Evolutionary conservation across 495 filamentous ascomycete species (phyloP).

Genomic region (Hypoxylon lienhwacheense): DNA sequence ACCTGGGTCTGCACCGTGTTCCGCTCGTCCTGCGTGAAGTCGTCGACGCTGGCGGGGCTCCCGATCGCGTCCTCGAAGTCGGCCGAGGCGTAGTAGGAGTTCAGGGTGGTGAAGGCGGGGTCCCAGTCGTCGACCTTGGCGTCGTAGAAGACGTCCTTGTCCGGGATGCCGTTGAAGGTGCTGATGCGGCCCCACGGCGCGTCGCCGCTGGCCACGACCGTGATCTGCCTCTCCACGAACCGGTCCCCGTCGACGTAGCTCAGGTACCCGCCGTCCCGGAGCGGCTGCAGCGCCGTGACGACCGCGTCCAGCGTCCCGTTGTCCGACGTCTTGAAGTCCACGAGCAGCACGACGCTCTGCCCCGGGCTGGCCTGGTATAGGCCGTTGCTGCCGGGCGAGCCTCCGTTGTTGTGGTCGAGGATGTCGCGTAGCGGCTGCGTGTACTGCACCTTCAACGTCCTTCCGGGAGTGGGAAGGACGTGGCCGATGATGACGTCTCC

Average conservation of each 20-base stretch:
- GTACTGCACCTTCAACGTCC: constrained; percentile 36
- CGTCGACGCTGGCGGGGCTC: constrained; percentile 26
- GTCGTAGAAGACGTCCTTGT: constrained; percentile 65
- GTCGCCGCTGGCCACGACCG: constrained; percentile 72
- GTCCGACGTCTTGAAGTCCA: constrained; percentile 64
- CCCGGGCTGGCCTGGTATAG: constrained; percentile 56
- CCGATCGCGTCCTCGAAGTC: constrained; percentile 47
- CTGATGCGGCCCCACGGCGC: constrained; percentile 61
- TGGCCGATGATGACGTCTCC: constrained; percentile 39
- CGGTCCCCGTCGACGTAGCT: constrained; percentile 54
- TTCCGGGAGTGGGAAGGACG: constrained; percentile 28
- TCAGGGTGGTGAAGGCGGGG: constrained; percentile 40
- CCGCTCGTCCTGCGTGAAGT: constrained; percentile 54
- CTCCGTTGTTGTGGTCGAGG: constrained; percentile 39
- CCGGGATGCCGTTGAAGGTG: constrained; percentile 41
- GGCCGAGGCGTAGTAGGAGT: constrained; percentile 55
- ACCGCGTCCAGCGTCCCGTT: constrained; percentile 53
- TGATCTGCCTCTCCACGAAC: constrained; percentile 59
- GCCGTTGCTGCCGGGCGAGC: constrained; percentile 38
- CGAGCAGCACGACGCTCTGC: constrained; percentile 64
- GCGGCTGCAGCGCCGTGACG: constrained; percentile 58
- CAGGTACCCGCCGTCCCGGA: constrained; percentile 60
- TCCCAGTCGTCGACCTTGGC: constrained; percentile 51
- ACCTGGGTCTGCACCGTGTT: constrained; percentile 60
- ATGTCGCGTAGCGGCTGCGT: constrained; percentile 35